phyloP scores from a whole-genome alignment of 371 early-diverging fungal species.

The Parasitella parasitica region DNA sequence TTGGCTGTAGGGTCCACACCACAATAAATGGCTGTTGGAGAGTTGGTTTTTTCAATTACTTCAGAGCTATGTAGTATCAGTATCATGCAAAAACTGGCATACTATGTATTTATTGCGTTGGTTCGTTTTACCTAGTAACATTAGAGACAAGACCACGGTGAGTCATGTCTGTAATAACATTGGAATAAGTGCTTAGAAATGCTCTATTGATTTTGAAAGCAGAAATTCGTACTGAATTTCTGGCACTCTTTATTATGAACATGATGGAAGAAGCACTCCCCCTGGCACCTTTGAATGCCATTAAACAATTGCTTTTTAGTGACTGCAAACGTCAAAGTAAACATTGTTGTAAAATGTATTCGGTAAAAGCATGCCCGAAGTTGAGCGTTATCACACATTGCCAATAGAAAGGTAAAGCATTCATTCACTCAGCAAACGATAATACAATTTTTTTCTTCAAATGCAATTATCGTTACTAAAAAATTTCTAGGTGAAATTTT shows the following conservation, averaged over 20 bases:
- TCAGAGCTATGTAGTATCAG: constrained; percentile 41
- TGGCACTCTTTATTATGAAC: neutral
- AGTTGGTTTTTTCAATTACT: constrained; percentile 42
- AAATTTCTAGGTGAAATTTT: too few relatives aligned
- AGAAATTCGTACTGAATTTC: neutral
- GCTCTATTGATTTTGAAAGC: neutral
- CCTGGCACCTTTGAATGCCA: neutral
- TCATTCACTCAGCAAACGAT: too few relatives aligned
- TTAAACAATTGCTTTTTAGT: too few relatives aligned
- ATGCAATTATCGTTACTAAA: too few relatives aligned
- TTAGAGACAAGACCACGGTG: constrained; percentile 38
- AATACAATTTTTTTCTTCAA: too few relatives aligned
- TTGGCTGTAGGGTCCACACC: constrained; percentile 97
- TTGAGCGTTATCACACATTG: too few relatives aligned
- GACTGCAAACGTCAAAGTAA: too few relatives aligned
- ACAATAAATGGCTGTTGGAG: constrained; percentile 71
- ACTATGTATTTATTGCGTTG: neutral
- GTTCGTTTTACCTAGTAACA: constrained; percentile 29
- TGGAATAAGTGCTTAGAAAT: constrained; percentile 17
- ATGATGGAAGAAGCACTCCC: neutral
- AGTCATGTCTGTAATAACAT: constrained; percentile 41
- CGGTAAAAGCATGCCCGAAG: too few relatives aligned
- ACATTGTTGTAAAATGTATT: too few relatives aligned
- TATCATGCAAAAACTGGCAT: neutral
- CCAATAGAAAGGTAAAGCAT: too few relatives aligned